These are phyloP conservation scores for Alliaria petiolata DNA, from an alignment of 345 rosid genomes.

Conservation along the genomic window DNA sequence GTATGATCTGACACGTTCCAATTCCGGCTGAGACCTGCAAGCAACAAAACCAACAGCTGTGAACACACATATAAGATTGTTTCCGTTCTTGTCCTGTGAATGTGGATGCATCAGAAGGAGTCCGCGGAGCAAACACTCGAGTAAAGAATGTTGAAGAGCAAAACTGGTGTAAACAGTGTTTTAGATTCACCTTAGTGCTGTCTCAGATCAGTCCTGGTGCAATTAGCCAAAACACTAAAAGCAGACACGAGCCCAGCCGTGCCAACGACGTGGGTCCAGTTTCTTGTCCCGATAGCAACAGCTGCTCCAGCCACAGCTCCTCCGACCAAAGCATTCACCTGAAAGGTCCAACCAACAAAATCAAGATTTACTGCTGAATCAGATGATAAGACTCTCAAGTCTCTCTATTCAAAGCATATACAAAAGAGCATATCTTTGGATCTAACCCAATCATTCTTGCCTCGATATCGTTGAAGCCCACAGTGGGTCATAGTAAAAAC, in stretches of 20 bases:
- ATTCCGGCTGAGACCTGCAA: background rate
- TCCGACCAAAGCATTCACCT: slow-evolving; percentile 72
- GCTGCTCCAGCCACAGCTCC: slow-evolving; percentile 85
- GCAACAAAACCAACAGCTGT: background rate
- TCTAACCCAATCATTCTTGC: slow-evolving; percentile 73
- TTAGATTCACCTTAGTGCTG: slow-evolving; percentile 13
- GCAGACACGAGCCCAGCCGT: slow-evolving; percentile 65
- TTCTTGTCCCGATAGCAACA: slow-evolving; percentile 59
- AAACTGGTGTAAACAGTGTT: background rate
- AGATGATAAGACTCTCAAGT: background rate
- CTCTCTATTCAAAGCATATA: background rate
- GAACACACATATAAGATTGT: background rate
- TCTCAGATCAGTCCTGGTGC: slow-evolving; percentile 45
- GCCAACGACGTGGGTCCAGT: slow-evolving; percentile 50
- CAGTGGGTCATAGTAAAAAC: slow-evolving; percentile 57
- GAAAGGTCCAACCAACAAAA: background rate
- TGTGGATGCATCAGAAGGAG: background rate
- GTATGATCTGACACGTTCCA: slow-evolving; percentile 11
- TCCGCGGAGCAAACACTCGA: background rate
- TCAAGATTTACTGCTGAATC: background rate
- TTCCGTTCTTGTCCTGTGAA: background rate
- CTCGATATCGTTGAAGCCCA: slow-evolving; percentile 60
- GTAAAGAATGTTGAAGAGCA: background rate
- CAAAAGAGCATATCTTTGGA: background rate
- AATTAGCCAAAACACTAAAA: slow-evolving; percentile 60